Base-by-base conservation (phyloP, 164 flowering plant genomes). In the Kingdonia uniflora region DNA sequence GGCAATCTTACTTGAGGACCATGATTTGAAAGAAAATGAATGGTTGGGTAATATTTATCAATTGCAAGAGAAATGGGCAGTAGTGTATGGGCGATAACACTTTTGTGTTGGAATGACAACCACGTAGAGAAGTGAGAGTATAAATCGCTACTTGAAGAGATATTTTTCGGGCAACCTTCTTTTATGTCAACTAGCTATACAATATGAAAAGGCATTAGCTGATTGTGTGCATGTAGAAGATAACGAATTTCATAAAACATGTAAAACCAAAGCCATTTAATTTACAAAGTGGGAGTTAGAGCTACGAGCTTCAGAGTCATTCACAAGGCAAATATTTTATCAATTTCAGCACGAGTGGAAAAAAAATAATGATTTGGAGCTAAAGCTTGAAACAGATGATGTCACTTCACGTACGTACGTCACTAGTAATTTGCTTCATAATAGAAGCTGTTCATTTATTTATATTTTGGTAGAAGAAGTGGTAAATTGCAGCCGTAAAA, bases 81-180 rank as follows among this genome's bases (percentile, higher is more conserved):
- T 26, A 25, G 26, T 43, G 6, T 55, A 25, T 43, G 50, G 24
- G 14, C 24, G 16, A 0, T 17, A 29, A 17, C 33, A 55, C 19
- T 55, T 55, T 55, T 43, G 58, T 55, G 58, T 39, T 43, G 58
- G 58, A 13, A 56, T 45, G 42, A 56, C 51, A 35, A 45, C 19
- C n/a, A 56, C 42, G 4, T n/a, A 56, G 19, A 20, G 19, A 35
- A 45, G 42, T 56, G 43, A 35, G 22, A 48, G 59, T 33, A 35
- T 56, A 24, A 56, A 44, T 19, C 2, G 2, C 6, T 56, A 11
- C 19, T 48, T 56, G 7, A 35, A 56, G 26, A 44, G 43, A 19
- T 42, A 24, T 42, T 42, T 55, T n/a, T 16, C 11, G 42, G 44
- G 49, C 37, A 33, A 37, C 19, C 17, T 45, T 20, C 35, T 48